Evolutionary conservation across 148 eudicot genomes (phyloP).

Genomic region (Amaranthus cruentus): DNA sequence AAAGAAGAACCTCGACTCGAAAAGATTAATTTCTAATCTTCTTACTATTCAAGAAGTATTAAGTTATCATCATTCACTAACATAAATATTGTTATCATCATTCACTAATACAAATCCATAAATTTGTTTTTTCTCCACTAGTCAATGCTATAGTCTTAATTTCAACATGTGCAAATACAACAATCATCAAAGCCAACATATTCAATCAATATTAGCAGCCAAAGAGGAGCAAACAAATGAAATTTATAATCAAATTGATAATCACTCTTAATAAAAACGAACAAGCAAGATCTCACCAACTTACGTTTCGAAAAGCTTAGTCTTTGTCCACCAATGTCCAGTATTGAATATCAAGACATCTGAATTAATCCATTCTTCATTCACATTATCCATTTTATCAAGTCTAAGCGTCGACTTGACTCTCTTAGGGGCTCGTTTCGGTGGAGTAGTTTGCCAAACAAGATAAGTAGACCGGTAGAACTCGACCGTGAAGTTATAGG

Average conservation of each 20-base stretch:
- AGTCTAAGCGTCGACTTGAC: constrained; percentile 60
- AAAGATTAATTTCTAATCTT: neutral
- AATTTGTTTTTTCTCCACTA: too few relatives aligned
- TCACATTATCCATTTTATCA: constrained; percentile 73
- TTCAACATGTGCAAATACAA: neutral
- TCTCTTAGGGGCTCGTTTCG: constrained; percentile 69
- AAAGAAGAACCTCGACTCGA: neutral
- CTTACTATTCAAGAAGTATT: neutral
- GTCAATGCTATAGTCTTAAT: too few relatives aligned
- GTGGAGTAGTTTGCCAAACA: constrained; percentile 49
- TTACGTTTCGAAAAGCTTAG: constrained; percentile 85
- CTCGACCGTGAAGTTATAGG: constrained; percentile 66
- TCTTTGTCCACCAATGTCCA: constrained; percentile 94
- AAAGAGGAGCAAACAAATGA: constrained; percentile 1
- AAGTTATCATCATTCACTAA: neutral
- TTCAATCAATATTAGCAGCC: neutral
- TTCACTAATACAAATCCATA: neutral
- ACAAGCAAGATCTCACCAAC: constrained; percentile 22
- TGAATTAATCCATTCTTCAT: constrained; percentile 60
- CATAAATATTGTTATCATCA: neutral
- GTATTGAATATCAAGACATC: constrained; percentile 82
- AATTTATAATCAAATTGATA: neutral
- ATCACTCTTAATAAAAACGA: neutral
- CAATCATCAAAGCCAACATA: neutral
- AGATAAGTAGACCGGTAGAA: constrained; percentile 79